Evolutionary conservation across 495 filamentous ascomycete genomes (phyloP).

Genomic region (Neurospora pannonica): DNA sequence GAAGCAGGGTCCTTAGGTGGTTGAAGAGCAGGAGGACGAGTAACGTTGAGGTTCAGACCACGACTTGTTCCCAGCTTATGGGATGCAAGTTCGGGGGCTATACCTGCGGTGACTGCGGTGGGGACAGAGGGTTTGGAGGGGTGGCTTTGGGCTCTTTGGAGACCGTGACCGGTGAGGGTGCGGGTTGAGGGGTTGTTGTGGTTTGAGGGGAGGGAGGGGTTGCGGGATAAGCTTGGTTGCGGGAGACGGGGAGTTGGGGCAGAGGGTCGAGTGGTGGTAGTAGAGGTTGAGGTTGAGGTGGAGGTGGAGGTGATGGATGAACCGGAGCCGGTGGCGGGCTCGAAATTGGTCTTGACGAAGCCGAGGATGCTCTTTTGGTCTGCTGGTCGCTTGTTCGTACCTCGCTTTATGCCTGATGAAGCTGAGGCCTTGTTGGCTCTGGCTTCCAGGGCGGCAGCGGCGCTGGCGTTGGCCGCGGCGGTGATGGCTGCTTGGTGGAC

Average conservation of each 20-base stretch:
- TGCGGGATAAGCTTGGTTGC: not conserved
- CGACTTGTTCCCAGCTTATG: conserved; percentile 28
- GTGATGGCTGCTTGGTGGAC: conserved; percentile 30
- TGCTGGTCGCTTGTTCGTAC: conserved; percentile 24
- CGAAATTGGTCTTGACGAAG: conserved; percentile 16
- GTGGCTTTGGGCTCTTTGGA: conserved; percentile 3
- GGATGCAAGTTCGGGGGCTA: conserved; percentile 24
- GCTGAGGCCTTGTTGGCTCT: conserved; percentile 5
- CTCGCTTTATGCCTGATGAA: conserved; percentile 7
- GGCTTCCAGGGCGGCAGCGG: conserved; percentile 9
- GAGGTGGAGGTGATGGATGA: not conserved
- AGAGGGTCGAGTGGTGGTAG: not conserved
- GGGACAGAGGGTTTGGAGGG: not conserved
- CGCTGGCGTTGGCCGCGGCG: conserved; percentile 15
- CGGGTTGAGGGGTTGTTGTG: not conserved
- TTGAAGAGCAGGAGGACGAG: conserved; percentile 3
- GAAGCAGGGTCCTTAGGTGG: not conserved
- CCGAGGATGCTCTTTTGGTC: conserved; percentile 35
- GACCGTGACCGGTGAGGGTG: not conserved
- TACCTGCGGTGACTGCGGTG: not conserved
- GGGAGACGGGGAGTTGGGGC: not conserved
- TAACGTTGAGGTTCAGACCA: conserved; percentile 5
- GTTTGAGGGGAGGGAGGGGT: not conserved
- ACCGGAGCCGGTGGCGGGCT: not conserved
- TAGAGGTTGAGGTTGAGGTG: not conserved